Percentiles rank a stretch among this genome's conserved stretches.
Evolutionary conservation across 768 basidiomycete species (phyloP).

Genomic region (Leccinellum albellum): DNA sequence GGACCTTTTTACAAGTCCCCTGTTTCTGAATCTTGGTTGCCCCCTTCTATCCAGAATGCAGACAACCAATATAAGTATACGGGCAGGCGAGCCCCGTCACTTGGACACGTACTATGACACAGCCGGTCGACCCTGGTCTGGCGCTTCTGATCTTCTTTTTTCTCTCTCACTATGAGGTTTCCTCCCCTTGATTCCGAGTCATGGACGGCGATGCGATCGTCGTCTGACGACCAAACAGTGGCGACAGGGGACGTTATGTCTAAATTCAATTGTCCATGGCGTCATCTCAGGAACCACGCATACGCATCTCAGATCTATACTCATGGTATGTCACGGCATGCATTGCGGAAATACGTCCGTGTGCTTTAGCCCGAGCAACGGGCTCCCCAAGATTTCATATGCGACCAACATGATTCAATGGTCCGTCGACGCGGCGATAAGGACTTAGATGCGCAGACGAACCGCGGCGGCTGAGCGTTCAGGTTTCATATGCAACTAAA

Average conservation of each 20-base stretch:
- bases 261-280: not conserved
- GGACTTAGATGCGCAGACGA: not conserved
- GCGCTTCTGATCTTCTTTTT: not conserved
- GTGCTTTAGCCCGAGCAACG: not conserved
- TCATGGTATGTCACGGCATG: not conserved
- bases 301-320: not conserved
- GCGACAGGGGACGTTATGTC: not conserved
- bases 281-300: not conserved
- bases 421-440: not conserved
- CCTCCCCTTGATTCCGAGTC: not conserved
- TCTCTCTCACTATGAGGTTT: not conserved
- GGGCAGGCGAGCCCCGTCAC: not conserved
- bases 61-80: too few species aligned
- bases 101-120: not conserved
- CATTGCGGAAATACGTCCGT: not conserved
- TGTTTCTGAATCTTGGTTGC: too few species aligned
- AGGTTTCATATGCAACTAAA: too few species aligned
- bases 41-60: too few species aligned
- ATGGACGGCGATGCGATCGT: not conserved
- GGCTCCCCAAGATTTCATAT: not conserved
- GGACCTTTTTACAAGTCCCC: too few species aligned
- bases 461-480: not conserved
- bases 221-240: not conserved
- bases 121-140: not conserved
- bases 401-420: not conserved